Evolutionary conservation across 768 basidiomycete genomes (phyloP).

Genomic region (Hebeloma cylindrosporum): DNA sequence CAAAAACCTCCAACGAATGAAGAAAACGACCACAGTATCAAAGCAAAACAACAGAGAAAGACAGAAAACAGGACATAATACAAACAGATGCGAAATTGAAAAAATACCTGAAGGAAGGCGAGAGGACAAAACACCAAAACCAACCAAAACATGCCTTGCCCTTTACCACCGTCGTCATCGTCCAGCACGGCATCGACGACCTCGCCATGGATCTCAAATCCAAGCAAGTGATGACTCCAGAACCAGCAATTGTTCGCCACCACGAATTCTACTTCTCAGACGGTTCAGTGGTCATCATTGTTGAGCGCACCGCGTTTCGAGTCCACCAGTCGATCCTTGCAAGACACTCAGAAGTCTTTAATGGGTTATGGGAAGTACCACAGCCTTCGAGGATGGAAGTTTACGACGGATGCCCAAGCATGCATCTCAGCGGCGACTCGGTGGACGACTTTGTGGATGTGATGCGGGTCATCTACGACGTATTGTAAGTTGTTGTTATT

Average conservation of each 20-base stretch:
- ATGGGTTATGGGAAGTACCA: conserved; percentile 37
- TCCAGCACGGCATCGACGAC: too few relatives aligned
- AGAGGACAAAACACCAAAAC: too few relatives aligned
- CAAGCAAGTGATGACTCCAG: too few relatives aligned
- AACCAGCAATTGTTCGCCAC: conserved; percentile 24
- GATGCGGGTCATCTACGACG: conserved; percentile 37
- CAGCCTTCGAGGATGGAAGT: conserved; percentile 33
- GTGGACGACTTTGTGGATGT: conserved; percentile 37
- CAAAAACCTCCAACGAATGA: too few relatives aligned
- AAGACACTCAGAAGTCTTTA: conserved; percentile 42
- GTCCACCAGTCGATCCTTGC: conserved; percentile 40
- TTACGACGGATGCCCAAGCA: conserved; percentile 38
- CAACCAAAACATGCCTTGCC: too few relatives aligned
- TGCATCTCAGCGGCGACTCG: conserved; percentile 30
- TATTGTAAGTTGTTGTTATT: conserved; percentile 32
- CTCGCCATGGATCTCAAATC: too few relatives aligned
- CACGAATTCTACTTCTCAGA: conserved; percentile 40
- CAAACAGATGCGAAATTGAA: too few relatives aligned
- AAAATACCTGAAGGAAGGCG: too few relatives aligned
- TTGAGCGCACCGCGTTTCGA: conserved; percentile 32
- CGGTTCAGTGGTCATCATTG: conserved; percentile 40
- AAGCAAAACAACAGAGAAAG: too few relatives aligned
- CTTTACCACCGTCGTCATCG: too few relatives aligned
- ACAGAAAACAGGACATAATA: too few relatives aligned
- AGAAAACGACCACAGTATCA: too few relatives aligned